These are phyloP conservation scores for Pythium folliculosum DNA, from an alignment of 352 stramenopile species.

Conservation along the genomic window DNA sequence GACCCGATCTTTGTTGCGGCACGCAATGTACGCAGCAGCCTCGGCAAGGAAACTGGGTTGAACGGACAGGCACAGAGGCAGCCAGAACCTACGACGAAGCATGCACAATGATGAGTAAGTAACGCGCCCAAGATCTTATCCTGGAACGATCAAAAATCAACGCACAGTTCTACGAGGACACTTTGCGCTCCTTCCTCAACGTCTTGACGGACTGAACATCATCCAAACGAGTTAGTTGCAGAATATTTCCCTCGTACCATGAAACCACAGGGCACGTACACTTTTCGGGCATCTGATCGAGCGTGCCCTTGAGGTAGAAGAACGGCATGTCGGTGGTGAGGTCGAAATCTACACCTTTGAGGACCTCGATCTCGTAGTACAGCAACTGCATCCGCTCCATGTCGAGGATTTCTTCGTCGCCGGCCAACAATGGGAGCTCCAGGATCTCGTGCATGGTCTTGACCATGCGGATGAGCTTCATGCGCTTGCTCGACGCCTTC, in stretches of 20 bases:
- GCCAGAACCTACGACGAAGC: slow-evolving; percentile 53
- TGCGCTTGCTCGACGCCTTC: slow-evolving; percentile 85
- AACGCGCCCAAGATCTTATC: not conserved
- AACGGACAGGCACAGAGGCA: slow-evolving; percentile 59
- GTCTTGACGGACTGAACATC: slow-evolving; percentile 42
- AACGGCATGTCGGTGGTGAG: slow-evolving; percentile 80
- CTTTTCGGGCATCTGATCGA: slow-evolving; percentile 76
- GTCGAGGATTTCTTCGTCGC: slow-evolving; percentile 85
- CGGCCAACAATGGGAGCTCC: slow-evolving; percentile 62
- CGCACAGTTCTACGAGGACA: slow-evolving; percentile 68
- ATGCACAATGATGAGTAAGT: not conserved
- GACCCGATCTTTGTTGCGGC: slow-evolving; percentile 68
- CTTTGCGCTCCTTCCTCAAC: slow-evolving; percentile 53
- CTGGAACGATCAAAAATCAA: not conserved
- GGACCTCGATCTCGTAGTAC: slow-evolving; percentile 84
- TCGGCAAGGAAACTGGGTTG: slow-evolving; percentile 64
- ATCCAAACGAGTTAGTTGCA: not conserved
- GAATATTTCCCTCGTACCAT: too few species aligned
- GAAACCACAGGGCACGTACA: slow-evolving; percentile 39
- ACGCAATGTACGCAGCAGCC: slow-evolving; percentile 76
- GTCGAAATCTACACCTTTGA: slow-evolving; percentile 82
- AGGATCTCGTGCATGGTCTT: slow-evolving; percentile 86
- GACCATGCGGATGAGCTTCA: slow-evolving; percentile 87
- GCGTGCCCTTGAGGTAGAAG: slow-evolving; percentile 57
- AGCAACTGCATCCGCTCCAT: slow-evolving; percentile 83